Percentiles rank a stretch among this genome's conserved stretches.
phyloP scores from a whole-genome alignment of 2,329 filamentous ascomycete species.

The Aspergillus neotritici region DNA sequence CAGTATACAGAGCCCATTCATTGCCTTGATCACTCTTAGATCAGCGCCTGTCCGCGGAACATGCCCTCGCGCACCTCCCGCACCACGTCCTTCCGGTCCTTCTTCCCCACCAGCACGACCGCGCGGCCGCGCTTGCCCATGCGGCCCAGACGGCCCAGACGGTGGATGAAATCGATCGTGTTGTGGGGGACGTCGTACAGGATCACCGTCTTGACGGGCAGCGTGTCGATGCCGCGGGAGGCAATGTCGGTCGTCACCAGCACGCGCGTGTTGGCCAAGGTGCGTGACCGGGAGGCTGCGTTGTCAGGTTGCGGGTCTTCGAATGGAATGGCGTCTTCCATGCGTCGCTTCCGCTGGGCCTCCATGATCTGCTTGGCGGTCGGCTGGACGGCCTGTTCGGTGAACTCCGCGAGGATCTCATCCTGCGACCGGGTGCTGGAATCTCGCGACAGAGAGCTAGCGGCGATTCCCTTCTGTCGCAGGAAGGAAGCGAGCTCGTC shows the following conservation, averaged over 20 bases:
- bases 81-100: constrained; percentile 85
- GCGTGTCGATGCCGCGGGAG: constrained; percentile 87
- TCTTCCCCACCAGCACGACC: constrained; percentile 82
- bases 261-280: constrained; percentile 73
- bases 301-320: constrained; percentile 32
- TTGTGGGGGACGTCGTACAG: constrained; percentile 97
- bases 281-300: constrained; percentile 35
- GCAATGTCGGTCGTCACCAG: constrained; percentile 91
- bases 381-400: constrained; percentile 35
- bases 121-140: constrained; percentile 89
- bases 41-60: constrained; percentile 73
- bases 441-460: constrained; percentile 77
- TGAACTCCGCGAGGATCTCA: constrained; percentile 73
- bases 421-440: constrained; percentile 70
- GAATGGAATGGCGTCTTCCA: constrained; percentile 38
- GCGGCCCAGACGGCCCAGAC: constrained; percentile 81
- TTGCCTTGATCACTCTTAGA: constrained; percentile 42
- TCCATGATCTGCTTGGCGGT: constrained; percentile 32
- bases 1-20: constrained; percentile 12
- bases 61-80: constrained; percentile 86
- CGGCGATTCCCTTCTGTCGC: constrained; percentile 77
- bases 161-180: constrained; percentile 96
- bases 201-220: constrained; percentile 85
- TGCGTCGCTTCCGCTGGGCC: constrained; percentile 24
- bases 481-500: constrained; percentile 75